phyloP scores from a whole-genome alignment of 192 early-diverging fungal species.

The Mortierella hygrophila region DNA sequence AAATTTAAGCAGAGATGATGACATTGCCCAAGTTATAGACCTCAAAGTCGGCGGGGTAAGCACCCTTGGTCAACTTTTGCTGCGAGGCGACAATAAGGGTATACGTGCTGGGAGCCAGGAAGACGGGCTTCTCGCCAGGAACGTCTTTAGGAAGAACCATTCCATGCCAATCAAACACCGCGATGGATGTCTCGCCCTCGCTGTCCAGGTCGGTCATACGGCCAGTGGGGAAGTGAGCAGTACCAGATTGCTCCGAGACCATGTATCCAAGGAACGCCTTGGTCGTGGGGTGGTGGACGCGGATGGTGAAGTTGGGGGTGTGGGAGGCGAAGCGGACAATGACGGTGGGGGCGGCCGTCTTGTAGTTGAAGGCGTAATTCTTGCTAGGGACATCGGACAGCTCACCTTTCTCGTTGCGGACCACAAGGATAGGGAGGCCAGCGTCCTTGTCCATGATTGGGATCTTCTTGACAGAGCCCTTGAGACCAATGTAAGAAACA shows the following conservation, averaged over 20 bases:
- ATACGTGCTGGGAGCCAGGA: background rate
- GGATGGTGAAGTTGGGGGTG: no score
- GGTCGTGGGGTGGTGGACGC: no score
- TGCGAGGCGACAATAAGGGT: background rate
- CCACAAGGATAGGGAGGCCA: slow-evolving; percentile 1
- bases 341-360: background rate
- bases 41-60: background rate
- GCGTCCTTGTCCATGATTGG: slow-evolving; percentile 42
- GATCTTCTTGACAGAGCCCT: slow-evolving; percentile 27
- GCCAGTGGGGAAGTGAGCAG: no score
- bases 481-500: slow-evolving; percentile 52
- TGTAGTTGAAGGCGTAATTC: slow-evolving; percentile 13
- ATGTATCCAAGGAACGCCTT: no score
- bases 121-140: no score
- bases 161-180: no score
- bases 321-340: no score
- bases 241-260: no score
- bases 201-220: no score
- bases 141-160: no score
- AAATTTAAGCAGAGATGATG: background rate
- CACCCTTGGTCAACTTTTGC: slow-evolving; percentile 6
- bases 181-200: no score
- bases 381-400: background rate
- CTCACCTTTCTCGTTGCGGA: slow-evolving; percentile 1
- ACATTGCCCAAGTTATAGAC: background rate